These are phyloP conservation scores for Ceratocystis variospora DNA, from an alignment of 2,329 filamentous ascomycete species.

Conservation along the genomic window DNA sequence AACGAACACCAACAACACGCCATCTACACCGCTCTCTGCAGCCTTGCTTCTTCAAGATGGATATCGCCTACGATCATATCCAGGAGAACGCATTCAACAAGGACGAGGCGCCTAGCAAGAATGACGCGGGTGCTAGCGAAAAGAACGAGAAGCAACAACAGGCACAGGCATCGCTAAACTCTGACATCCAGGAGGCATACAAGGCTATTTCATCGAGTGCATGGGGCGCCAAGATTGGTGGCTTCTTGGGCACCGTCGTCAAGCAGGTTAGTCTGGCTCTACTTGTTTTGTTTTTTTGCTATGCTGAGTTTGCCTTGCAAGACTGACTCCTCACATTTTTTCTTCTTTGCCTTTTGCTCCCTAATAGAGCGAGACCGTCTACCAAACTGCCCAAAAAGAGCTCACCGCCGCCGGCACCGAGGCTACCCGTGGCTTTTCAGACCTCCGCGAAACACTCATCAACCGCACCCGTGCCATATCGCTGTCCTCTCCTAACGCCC, in stretches of 20 bases:
- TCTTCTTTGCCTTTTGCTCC: not conserved
- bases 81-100: constrained; percentile 63
- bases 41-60: constrained; percentile 44
- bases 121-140: constrained; percentile 16
- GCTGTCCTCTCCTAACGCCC: constrained; percentile 34
- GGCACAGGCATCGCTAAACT: constrained; percentile 50
- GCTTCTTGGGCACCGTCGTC: constrained; percentile 79
- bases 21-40: not conserved
- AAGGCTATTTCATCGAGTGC: constrained; percentile 81
- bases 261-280: constrained; percentile 54
- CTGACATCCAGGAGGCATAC: constrained; percentile 89
- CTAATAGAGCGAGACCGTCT: constrained; percentile 58
- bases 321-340: not conserved
- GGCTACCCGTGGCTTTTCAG: constrained; percentile 66
- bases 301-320: not conserved
- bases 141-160: constrained; percentile 31
- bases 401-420: constrained; percentile 65
- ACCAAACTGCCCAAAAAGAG: constrained; percentile 78
- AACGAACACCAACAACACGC: not conserved
- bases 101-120: constrained; percentile 30
- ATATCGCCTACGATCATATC: constrained; percentile 94
- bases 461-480: constrained; percentile 62
- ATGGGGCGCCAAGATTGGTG: constrained; percentile 80
- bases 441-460: constrained; percentile 52
- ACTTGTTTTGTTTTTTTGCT: not conserved